phyloP scores from a whole-genome alignment of 257 asterid genomes.

The Capsicum rhomboideum region DNA sequence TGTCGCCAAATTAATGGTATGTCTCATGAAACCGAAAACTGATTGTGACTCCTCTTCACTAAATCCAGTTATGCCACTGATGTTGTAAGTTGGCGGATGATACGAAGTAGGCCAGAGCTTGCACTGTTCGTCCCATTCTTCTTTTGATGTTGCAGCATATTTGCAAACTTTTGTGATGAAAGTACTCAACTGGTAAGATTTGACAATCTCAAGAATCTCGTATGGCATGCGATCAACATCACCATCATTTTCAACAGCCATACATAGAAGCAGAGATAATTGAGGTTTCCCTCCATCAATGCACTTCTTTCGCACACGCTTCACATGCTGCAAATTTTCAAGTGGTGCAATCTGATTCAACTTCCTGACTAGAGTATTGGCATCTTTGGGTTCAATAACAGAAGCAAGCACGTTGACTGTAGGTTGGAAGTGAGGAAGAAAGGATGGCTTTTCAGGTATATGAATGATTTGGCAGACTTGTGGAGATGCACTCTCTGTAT shows the following conservation, averaged over 20 bases:
- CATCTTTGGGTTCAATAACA: conserved; percentile 61
- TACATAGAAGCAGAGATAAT: conserved; percentile 51
- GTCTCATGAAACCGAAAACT: conserved; percentile 57
- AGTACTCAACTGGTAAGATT: conserved; percentile 80
- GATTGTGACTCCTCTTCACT: conserved; percentile 51
- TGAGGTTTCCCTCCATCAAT: conserved; percentile 59
- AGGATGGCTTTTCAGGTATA: conserved; percentile 52
- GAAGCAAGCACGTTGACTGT: conserved; percentile 66
- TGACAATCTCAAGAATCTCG: conserved; percentile 57
- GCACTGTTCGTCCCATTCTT: conserved; percentile 98
- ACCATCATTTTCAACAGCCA: conserved; percentile 34
- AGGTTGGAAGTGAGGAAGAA: conserved; percentile 57
- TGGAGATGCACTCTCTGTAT: background rate
- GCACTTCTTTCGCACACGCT: conserved; percentile 55
- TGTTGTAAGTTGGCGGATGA: conserved; percentile 88
- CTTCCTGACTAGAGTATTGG: conserved; percentile 68
- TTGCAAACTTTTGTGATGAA: conserved; percentile 74
- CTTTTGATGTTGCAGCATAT: conserved; percentile 80
- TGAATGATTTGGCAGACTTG: conserved; percentile 49
- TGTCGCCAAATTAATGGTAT: conserved; percentile 54
- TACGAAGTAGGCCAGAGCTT: conserved; percentile 95
- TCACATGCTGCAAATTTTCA: conserved; percentile 89
- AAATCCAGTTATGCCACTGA: conserved; percentile 88
- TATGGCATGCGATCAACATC: conserved; percentile 32
- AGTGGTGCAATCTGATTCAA: conserved; percentile 68